Base-by-base conservation (phyloP, 2,329 filamentous ascomycete genomes). In the Sporothrix euskadiensis region DNA sequence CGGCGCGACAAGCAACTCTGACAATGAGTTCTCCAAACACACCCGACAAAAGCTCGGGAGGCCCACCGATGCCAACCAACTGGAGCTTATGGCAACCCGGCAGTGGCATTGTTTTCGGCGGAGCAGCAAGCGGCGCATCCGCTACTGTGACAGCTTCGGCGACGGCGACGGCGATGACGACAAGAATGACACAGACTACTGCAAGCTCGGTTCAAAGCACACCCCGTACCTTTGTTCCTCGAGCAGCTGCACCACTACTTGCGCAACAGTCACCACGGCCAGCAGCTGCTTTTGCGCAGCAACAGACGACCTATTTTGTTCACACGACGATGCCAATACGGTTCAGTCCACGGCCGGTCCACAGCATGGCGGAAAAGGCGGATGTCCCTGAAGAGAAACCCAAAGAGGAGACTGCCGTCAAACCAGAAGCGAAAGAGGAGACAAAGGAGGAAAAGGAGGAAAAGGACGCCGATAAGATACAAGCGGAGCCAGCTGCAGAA, bases 81-180 rank as follows among this genome's bases (percentile, higher is more conserved):
- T 77, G 76, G 65, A 79, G 78, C 68, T 76, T 80, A 39, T 85
- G 83, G 83, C 79, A 80, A 71, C 79, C 80, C 4, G 79, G 76
- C n/a, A 78, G 80, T 71, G 82, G 82, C 52, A 81, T 84, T 71
- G 79, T 83, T 2, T 84, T 84, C 56, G 52, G 61, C 8, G 39
- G 49, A 35, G 16, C 56, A 35, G 16, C 65, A 14, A 19, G 16
- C 49, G 14, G 16, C 32, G 35, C 57, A 41, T 35, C 63, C 6
- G 35, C 61, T 32, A 16, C 41, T 74, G 30, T 61, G 74, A 72
- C 76, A 19, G 6, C 68, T 52, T 32, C 61, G 12, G 14, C n/a
- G 22, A 44, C 12, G 22, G 22, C 39, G 41, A 44, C 39, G 10
- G 39, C 32, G 35, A 39, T 32, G 32, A 14, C 22, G 26, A 57